Evolutionary conservation across 352 stramenopile genomes (phyloP).

Genomic region (Pythium sp.): DNA sequence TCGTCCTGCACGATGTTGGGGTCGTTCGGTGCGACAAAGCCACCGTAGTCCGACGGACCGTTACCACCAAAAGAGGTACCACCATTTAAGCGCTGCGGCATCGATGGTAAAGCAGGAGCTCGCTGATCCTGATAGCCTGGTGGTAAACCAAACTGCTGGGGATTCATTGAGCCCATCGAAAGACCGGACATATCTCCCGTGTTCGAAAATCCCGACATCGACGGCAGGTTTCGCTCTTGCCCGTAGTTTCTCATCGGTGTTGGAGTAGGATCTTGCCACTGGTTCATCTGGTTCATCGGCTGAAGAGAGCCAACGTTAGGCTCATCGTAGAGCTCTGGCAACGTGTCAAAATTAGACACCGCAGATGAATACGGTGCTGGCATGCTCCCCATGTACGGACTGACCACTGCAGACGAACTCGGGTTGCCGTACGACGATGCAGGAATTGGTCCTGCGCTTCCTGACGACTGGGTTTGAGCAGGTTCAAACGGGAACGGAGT

Average conservation of each 20-base stretch:
- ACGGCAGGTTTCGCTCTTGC: constrained; percentile 10
- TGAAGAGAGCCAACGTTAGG: constrained; percentile 12
- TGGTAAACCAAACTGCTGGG: constrained; percentile 11
- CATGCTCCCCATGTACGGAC: constrained; percentile 33
- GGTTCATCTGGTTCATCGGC: constrained; percentile 11
- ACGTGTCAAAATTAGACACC: constrained; percentile 22
- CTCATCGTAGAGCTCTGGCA: constrained; percentile 29
- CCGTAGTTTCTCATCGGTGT: constrained; percentile 15
- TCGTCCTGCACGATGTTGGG: constrained; percentile 35
- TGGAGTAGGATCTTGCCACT: constrained; percentile 23
- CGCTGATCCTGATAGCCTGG: constrained; percentile 16
- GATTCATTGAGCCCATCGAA: constrained; percentile 13
- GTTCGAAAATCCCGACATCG: constrained; percentile 11
- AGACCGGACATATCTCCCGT: constrained; percentile 4
- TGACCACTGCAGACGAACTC: constrained; percentile 14
- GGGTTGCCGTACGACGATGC: constrained; percentile 25
- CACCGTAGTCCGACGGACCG: constrained; percentile 13
- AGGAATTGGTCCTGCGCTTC: constrained; percentile 10
- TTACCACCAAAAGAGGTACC: constrained; percentile 5
- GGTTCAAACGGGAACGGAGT: constrained; percentile 33
- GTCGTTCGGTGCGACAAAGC: constrained; percentile 64
- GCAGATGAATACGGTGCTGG: constrained; percentile 25
- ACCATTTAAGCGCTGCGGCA: constrained; percentile 12
- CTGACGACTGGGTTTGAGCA: constrained; percentile 21
- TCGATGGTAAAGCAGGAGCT: constrained; percentile 14